These are phyloP conservation scores for Botrytis galanthina DNA, from an alignment of 2,329 filamentous ascomycete genomes.

Conservation along the genomic window DNA sequence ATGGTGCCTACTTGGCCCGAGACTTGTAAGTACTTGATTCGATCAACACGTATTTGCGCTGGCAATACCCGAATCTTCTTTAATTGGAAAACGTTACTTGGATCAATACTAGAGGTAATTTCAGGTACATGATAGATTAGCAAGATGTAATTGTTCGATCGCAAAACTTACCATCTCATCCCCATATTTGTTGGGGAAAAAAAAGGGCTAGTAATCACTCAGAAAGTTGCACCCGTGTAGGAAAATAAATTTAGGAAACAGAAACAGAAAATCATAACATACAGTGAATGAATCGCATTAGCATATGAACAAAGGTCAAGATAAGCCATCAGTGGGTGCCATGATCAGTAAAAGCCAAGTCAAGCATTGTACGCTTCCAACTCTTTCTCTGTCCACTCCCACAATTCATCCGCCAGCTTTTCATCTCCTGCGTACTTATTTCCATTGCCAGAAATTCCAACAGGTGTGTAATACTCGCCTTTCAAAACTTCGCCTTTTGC, in stretches of 20 bases:
- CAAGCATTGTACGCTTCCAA: slow-evolving; percentile 27
- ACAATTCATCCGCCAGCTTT: slow-evolving; percentile 38
- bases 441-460: slow-evolving; percentile 38
- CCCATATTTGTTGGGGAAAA: too few species aligned
- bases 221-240: background rate
- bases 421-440: slow-evolving; percentile 28
- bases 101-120: background rate
- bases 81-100: background rate
- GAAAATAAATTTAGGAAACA: background rate
- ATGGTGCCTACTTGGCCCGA: background rate
- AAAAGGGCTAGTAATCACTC: background rate
- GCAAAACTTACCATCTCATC: background rate
- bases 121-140: background rate
- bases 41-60: background rate
- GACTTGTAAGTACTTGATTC: background rate
- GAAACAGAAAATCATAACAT: background rate
- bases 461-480: slow-evolving; percentile 42
- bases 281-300: background rate
- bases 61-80: too few species aligned
- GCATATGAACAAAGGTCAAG: background rate
- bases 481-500: slow-evolving; percentile 24
- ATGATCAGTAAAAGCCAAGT: background rate
- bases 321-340: background rate
- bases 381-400: slow-evolving; percentile 39
- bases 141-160: background rate